Percentiles rank a stretch among this genome's conserved stretches.
Evolutionary conservation across 495 filamentous ascomycete species (phyloP).

Genomic region (Echria macrotheca): DNA sequence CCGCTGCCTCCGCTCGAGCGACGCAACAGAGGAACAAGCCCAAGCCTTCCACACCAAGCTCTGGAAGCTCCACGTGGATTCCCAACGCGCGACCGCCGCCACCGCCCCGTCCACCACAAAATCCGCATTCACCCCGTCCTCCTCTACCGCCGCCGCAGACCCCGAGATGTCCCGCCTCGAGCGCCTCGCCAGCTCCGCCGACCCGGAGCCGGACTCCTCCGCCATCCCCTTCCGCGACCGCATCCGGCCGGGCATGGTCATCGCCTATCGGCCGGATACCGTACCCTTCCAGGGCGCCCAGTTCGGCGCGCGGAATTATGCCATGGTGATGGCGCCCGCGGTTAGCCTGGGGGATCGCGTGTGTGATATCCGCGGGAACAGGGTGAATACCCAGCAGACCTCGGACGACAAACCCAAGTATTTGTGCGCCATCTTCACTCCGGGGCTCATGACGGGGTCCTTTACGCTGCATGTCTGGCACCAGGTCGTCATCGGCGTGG

Average conservation of each 20-base stretch:
- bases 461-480: constrained; percentile 30
- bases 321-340: constrained; percentile 16
- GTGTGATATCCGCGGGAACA: constrained; percentile 11
- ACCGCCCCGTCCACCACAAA: neutral
- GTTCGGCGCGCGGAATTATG: constrained; percentile 1
- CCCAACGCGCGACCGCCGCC: constrained; percentile 13
- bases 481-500: constrained; percentile 24
- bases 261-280: constrained; percentile 7
- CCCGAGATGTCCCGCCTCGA: neutral
- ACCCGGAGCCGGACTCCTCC: constrained; percentile 10
- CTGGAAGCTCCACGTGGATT: constrained; percentile 31
- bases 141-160: too few species aligned
- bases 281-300: neutral
- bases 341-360: constrained; percentile 12
- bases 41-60: constrained; percentile 30
- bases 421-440: constrained; percentile 25
- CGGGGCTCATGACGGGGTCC: constrained; percentile 24
- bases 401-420: too few species aligned
- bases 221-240: constrained; percentile 26
- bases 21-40: constrained; percentile 23
- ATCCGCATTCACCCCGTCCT: neutral
- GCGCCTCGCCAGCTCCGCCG: constrained; percentile 11
- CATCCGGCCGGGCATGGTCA: constrained; percentile 32
- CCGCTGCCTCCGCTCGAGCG: constrained; percentile 20
- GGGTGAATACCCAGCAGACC: too few species aligned